These are phyloP conservation scores for Hyphodiscus sp. DNA, from an alignment of 2,329 filamentous ascomycete species.

Conservation along the genomic window DNA sequence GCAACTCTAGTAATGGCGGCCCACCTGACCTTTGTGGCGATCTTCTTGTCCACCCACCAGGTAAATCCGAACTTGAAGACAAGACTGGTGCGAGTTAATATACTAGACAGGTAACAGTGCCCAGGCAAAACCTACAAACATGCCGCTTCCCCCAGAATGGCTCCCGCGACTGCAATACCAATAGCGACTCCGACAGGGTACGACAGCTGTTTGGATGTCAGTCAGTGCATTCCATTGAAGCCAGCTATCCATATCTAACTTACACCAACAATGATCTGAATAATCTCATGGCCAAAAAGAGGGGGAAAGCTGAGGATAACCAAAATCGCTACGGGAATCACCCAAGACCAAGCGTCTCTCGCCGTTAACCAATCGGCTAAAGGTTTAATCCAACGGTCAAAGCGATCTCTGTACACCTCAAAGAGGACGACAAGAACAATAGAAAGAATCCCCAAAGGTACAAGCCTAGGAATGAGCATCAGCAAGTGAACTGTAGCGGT, in stretches of 20 bases:
- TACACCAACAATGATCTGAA: slow-evolving; percentile 14
- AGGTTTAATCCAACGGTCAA: slow-evolving; percentile 11
- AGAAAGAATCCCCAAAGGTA: slow-evolving; percentile 10
- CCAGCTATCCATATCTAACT: background rate
- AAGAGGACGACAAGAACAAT: slow-evolving; percentile 10
- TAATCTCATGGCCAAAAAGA: slow-evolving; percentile 14
- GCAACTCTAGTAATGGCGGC: slow-evolving; percentile 12
- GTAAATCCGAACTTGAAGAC: slow-evolving; percentile 13
- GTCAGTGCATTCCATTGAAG: background rate
- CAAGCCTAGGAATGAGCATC: slow-evolving; percentile 6
- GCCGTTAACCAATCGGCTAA: slow-evolving; percentile 9
- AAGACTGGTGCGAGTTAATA: slow-evolving; percentile 6
- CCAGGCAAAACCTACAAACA: slow-evolving; percentile 9
- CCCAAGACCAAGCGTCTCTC: slow-evolving; percentile 13
- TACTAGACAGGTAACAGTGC: too few relatives aligned
- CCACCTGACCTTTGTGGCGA: slow-evolving; percentile 10
- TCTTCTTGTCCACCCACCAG: slow-evolving; percentile 12
- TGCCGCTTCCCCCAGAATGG: slow-evolving; percentile 13
- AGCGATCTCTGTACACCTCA: slow-evolving; percentile 14
- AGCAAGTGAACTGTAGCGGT: background rate
- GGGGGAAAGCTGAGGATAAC: slow-evolving; percentile 15
- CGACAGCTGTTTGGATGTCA: slow-evolving; percentile 4
- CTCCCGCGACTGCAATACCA: slow-evolving; percentile 13
- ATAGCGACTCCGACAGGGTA: slow-evolving; percentile 13
- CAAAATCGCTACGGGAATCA: slow-evolving; percentile 8